These are phyloP conservation scores for Dioscorea alata DNA, from an alignment of 106 monocot genomes.

Conservation along the genomic window DNA sequence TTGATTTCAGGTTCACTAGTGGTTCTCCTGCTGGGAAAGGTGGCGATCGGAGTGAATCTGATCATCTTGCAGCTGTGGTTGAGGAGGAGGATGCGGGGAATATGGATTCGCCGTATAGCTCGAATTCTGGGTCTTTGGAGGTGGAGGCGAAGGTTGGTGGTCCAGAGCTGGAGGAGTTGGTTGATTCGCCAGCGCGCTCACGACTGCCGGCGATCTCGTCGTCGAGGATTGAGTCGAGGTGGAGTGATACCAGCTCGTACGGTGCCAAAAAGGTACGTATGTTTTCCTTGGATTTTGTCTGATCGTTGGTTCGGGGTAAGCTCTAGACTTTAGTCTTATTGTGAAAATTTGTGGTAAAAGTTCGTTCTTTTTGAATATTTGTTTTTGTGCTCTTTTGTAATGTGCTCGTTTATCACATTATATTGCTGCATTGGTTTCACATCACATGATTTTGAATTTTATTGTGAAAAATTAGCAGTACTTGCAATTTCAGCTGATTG, in stretches of 20 bases:
- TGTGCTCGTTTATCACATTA: too few species aligned
- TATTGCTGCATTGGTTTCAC: too few species aligned
- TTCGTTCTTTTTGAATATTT: too few species aligned
- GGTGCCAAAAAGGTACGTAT: conserved; percentile 41
- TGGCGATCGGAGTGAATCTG: neutral
- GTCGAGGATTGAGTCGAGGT: conserved; percentile 30
- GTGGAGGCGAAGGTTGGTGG: conserved; percentile 6
- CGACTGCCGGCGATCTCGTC: conserved; percentile 9
- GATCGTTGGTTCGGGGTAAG: neutral
- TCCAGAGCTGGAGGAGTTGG: neutral
- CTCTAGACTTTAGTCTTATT: too few species aligned
- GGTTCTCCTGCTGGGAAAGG: conserved; percentile 1
- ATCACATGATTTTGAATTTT: too few species aligned
- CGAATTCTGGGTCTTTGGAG: conserved; percentile 8
- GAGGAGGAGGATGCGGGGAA: conserved; percentile 22
- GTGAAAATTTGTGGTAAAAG: too few species aligned
- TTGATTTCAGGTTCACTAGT: conserved; percentile 1
- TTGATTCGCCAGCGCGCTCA: neutral
- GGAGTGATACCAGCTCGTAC: conserved; percentile 60
- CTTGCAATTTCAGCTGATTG: too few species aligned
- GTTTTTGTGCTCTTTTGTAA: too few species aligned
- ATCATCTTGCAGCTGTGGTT: neutral
- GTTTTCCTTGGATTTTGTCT: neutral
- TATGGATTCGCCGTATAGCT: conserved; percentile 68
- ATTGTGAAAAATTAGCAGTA: too few species aligned